Percentiles rank a stretch among this genome's conserved stretches.
phyloP scores from a whole-genome alignment of 768 basidiomycete species.

The Mycena kentingensis region DNA sequence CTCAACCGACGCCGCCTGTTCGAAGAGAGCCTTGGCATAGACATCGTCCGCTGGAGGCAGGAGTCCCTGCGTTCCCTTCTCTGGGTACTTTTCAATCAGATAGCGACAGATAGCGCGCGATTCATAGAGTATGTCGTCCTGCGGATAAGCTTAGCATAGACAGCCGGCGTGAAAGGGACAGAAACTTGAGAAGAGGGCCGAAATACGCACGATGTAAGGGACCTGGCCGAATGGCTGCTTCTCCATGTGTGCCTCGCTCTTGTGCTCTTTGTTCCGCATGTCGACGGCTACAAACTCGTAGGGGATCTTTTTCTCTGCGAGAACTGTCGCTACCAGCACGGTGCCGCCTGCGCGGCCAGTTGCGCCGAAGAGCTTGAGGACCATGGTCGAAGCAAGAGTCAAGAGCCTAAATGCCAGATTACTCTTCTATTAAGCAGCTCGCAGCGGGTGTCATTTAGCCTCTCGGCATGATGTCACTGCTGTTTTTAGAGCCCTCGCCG shows the following conservation, averaged over 20 bases:
- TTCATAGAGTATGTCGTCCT: constrained; percentile 66
- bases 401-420: no score
- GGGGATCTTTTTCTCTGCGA: neutral
- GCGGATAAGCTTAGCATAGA: neutral
- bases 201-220: constrained; percentile 28
- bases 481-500: no score
- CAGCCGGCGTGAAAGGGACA: neutral
- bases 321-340: neutral
- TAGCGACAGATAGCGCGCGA: constrained; percentile 65
- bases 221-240: constrained; percentile 28
- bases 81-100: constrained; percentile 54
- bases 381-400: neutral
- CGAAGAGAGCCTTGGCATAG: constrained; percentile 45
- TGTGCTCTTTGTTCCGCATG: neutral
- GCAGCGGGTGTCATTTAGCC: no score
- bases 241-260: neutral
- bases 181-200: neutral
- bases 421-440: no score
- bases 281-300: neutral
- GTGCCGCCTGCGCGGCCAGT: neutral
- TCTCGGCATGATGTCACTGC: no score
- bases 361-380: neutral
- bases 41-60: constrained; percentile 42
- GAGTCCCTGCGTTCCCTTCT: constrained; percentile 47
- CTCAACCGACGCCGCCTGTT: constrained; percentile 58